These are phyloP conservation scores for Lathyrus tuberosus DNA, from an alignment of 306 rosid genomes.

Conservation along the genomic window DNA sequence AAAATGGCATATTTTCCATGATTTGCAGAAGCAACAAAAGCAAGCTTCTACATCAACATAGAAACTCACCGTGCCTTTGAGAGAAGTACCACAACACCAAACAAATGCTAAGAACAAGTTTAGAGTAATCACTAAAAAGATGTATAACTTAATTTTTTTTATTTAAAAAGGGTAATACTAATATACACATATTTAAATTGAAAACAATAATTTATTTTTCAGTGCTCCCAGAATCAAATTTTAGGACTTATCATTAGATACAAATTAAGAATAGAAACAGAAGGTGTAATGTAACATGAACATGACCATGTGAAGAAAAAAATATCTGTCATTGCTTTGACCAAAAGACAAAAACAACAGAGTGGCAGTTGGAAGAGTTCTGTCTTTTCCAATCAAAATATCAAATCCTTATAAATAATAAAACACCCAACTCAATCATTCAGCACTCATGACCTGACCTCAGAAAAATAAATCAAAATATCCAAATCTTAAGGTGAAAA, in stretches of 20 bases:
- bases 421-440: neutral
- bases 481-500: neutral
- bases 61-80: too few relatives aligned
- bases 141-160: neutral
- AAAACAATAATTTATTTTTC: neutral
- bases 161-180: neutral
- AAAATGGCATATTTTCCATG: too few relatives aligned
- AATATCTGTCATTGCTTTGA: neutral
- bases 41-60: too few relatives aligned
- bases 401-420: neutral
- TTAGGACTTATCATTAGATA: neutral
- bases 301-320: constrained; percentile 19
- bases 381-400: neutral
- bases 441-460: constrained; percentile 14
- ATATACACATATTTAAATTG: neutral
- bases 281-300: neutral
- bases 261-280: neutral
- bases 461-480: neutral
- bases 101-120: neutral
- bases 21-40: too few relatives aligned
- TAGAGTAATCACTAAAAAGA: neutral
- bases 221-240: neutral
- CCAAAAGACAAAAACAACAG: constrained; percentile 4
- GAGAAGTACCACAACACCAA: neutral
- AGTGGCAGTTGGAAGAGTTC: neutral